Conservation (phyloP, 257 asterid species). For the Solanum stenotomum region DNA sequence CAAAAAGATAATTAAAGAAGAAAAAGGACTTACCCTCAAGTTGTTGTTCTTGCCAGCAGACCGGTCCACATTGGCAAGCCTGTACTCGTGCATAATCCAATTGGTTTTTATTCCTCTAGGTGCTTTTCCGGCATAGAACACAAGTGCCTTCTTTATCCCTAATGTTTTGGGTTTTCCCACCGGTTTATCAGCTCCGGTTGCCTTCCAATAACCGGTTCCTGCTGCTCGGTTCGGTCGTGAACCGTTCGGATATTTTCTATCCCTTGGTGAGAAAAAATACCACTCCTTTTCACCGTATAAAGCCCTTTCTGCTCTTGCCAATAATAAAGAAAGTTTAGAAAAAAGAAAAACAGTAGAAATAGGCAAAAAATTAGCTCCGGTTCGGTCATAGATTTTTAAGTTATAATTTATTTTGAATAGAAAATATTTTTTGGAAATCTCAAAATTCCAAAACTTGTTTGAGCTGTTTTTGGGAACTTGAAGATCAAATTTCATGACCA, state of each 20-base stretch:
- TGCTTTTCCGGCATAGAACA: slow-evolving; percentile 63
- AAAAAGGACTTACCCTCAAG: slow-evolving; percentile 17
- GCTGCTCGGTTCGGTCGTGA: slow-evolving; percentile 66
- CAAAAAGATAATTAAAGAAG: too few species aligned
- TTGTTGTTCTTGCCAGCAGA: slow-evolving; percentile 47
- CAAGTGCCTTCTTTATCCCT: slow-evolving; percentile 65
- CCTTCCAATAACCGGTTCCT: slow-evolving; percentile 63
- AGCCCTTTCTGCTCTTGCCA: slow-evolving; percentile 28
- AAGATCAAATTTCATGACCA: neutral
- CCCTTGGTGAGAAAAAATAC: slow-evolving; percentile 68
- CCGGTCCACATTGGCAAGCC: slow-evolving; percentile 59
- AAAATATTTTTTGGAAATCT: neutral
- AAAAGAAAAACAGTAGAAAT: neutral
- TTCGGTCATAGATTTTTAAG: too few species aligned
- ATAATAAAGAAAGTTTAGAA: neutral
- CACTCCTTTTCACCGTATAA: slow-evolving; percentile 63
- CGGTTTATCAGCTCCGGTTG: slow-evolving; percentile 76
- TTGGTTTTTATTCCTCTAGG: slow-evolving; percentile 57
- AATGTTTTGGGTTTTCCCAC: slow-evolving; percentile 48
- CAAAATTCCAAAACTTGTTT: neutral
- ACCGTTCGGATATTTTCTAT: slow-evolving; percentile 66
- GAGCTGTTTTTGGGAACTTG: neutral
- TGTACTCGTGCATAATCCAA: slow-evolving; percentile 76
- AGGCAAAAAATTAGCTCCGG: neutral
- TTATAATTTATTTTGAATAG: too few species aligned